phyloP scores from a whole-genome alignment of 352 stramenopile genomes.

The Globisporangium apiculatum region DNA sequence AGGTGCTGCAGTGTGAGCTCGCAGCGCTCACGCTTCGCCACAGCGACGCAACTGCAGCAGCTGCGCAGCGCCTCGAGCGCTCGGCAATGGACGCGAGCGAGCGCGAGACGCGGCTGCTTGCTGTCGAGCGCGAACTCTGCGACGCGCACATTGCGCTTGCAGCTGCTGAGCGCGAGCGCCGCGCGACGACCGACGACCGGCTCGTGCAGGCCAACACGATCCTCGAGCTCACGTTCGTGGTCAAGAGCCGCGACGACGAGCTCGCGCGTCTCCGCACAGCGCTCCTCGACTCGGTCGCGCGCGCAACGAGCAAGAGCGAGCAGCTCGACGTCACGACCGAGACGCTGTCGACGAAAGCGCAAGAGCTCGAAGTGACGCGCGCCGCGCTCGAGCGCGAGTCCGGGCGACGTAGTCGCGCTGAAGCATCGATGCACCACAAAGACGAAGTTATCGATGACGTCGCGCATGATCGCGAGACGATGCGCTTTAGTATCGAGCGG shows the following conservation, averaged over 20 bases:
- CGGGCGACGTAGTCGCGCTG: constrained; percentile 38
- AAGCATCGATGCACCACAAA: constrained; percentile 61
- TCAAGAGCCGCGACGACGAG: constrained; percentile 68
- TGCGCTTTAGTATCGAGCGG: constrained; percentile 47
- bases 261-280: constrained; percentile 43
- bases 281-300: constrained; percentile 48
- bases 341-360: constrained; percentile 46
- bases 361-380: constrained; percentile 51
- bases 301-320: constrained; percentile 50
- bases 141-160: constrained; percentile 19
- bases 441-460: constrained; percentile 54
- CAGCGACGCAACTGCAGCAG: constrained; percentile 12
- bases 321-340: constrained; percentile 60
- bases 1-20: constrained; percentile 18
- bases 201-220: constrained; percentile 54
- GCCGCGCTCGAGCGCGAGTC: constrained; percentile 50
- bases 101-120: constrained; percentile 20
- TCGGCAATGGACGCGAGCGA: constrained; percentile 38
- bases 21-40: constrained; percentile 14
- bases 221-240: constrained; percentile 66
- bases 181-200: constrained; percentile 27
- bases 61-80: constrained; percentile 18
- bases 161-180: constrained; percentile 20
- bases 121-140: constrained; percentile 17
- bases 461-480: constrained; percentile 55